Evolutionary conservation across 2,329 filamentous ascomycete species (phyloP), one percentile per base, ranked within the genome.

Genomic region (Berkeleyomyces basicola): DNA sequence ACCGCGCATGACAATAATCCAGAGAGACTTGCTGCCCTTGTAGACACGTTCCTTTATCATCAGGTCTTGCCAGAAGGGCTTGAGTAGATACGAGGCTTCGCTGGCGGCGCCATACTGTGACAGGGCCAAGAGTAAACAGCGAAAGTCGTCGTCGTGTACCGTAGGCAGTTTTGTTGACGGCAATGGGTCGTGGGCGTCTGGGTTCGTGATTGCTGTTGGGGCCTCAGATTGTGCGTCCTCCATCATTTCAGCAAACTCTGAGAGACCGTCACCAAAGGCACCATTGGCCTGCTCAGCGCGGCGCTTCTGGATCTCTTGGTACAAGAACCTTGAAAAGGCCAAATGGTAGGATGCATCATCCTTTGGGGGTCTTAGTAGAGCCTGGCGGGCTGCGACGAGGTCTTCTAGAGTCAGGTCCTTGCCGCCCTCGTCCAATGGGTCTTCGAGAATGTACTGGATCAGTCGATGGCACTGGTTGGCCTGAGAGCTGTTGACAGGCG

Each of bases 401-500:
- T 78, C 78, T 44, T 72, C 71, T 61, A 71, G 70, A 44, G 68
- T 72, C 65, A 75, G 68, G 33, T 67, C 66, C 40, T 71, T 73
- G 14, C 68, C 68, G 7, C 70, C 69, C 53, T 70, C 67, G 5
- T 69, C 68, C 16, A 67, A 67, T 40, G 73, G 72, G 66, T 78
- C 73, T 51, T 71, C 68, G 4, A 70, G 65, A n/a, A 89, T 75
- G 70, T 89, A 81, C 31, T 79, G 73, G 64, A 88, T 79, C 51
- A 89, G 82, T 46, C 78, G 72, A 9, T 71, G 71, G 63, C 78
- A 76, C 63, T 80, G 73, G 16, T 78, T 72, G 0, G 87, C 85
- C 68, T 93, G 86, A 49, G 84, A 78, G 67, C 82, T 77, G 72
- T 88, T 83, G 70, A 89, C 69, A 60, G 77, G 68, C 66, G 78